Conservation (phyloP, 2,329 filamentous ascomycete genomes). For the Phoma sp. region DNA sequence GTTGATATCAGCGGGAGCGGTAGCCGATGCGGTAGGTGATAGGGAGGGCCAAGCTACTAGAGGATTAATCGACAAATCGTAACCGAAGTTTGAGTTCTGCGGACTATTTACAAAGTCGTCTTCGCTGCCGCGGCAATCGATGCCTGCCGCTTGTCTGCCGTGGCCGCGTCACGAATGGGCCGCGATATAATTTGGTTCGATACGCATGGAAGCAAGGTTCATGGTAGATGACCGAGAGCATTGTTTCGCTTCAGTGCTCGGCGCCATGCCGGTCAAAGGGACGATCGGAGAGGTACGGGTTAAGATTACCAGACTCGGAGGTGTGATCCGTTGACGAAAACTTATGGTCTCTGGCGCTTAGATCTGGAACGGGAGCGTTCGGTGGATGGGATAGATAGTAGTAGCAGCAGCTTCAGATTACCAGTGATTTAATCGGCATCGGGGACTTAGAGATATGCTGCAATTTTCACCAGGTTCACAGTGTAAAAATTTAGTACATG, state of each 20-base stretch:
- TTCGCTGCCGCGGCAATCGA: constrained; percentile 5
- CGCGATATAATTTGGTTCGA: neutral
- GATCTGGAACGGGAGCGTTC: neutral
- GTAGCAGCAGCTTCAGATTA: no score
- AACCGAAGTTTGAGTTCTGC: constrained; percentile 10
- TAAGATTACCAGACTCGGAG: constrained; percentile 1
- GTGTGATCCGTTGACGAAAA: neutral
- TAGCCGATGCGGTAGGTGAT: constrained; percentile 3
- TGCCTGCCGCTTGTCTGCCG: constrained; percentile 1
- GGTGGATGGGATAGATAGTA: neutral
- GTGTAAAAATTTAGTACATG: no score
- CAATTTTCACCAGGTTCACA: no score
- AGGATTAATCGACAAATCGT: constrained; percentile 14
- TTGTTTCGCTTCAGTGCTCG: constrained; percentile 11
- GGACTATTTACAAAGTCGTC: constrained; percentile 10
- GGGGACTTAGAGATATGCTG: no score
- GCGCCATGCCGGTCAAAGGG: constrained; percentile 15
- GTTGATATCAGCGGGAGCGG: constrained; percentile 12
- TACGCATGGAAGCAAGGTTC: neutral
- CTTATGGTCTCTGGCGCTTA: no score
- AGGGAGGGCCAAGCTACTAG: constrained; percentile 10
- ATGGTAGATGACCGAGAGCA: neutral
- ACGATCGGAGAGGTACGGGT: constrained; percentile 9
- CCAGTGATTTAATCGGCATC: no score
- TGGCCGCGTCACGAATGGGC: constrained; percentile 5